These are phyloP conservation scores for Cyclaneusma minus DNA, from an alignment of 2,329 filamentous ascomycete species.

Conservation along the genomic window DNA sequence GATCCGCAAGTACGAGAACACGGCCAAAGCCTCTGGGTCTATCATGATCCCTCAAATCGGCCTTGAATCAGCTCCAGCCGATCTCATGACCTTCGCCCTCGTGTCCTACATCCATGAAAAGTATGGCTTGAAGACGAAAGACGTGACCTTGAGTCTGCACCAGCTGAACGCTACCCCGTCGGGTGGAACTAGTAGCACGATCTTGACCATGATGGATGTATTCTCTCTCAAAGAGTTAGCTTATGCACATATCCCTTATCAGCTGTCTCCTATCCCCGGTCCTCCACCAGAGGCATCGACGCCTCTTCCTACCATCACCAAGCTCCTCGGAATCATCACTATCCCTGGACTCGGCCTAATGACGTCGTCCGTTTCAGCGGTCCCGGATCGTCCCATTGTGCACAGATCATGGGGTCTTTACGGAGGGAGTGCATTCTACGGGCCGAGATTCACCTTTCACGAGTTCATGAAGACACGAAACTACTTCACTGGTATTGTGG, in stretches of 20 bases:
- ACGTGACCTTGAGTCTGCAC: constrained; percentile 35
- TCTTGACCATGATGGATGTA: constrained; percentile 40
- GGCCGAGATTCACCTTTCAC: constrained; percentile 41
- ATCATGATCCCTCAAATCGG: constrained; percentile 46
- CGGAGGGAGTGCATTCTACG: constrained; percentile 32
- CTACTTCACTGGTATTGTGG: constrained; percentile 30
- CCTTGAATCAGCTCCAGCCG: constrained; percentile 45
- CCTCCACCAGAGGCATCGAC: constrained; percentile 13
- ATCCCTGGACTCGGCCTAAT: constrained; percentile 37
- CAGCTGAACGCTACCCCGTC: constrained; percentile 32
- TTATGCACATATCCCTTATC: constrained; percentile 32
- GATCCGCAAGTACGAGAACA: constrained; percentile 40
- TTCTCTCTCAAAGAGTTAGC: constrained; percentile 32
- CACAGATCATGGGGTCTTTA: constrained; percentile 47
- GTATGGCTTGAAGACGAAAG: constrained; percentile 31
- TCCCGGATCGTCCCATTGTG: constrained; percentile 37
- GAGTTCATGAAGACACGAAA: constrained; percentile 37
- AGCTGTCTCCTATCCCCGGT: constrained; percentile 36
- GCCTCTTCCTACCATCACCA: constrained; percentile 24
- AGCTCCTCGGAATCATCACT: constrained; percentile 31
- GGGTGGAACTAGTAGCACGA: constrained; percentile 54
- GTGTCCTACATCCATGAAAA: constrained; percentile 30
- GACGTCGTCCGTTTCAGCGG: constrained; percentile 33
- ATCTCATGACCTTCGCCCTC: constrained; percentile 39
- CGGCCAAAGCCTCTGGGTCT: constrained; percentile 36